Base-by-base conservation (phyloP, 768 basidiomycete species). In the Suillus placidus region DNA sequence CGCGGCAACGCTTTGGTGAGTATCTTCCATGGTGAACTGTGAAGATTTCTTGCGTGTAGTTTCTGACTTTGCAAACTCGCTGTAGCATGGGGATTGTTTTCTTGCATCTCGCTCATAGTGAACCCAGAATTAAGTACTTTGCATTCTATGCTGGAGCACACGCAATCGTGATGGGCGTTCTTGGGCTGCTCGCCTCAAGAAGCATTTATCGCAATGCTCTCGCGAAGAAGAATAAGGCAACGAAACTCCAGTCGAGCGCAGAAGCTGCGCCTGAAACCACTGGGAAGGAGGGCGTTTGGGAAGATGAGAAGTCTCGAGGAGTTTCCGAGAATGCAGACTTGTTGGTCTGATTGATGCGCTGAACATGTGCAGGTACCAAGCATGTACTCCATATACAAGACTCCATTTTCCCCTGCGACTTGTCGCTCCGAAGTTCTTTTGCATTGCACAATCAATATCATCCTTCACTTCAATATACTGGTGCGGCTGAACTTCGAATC, bases 71-170 rank as follows among this genome's bases (percentile, higher is more conserved):
- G 16, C 23, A 58, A 58, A 40, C 16, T 40, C 6, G 23, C 23
- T 30, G 26, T 38, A 58, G 57, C 57, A 40, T 30, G 57, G 38
- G 23, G 10, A 18, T 38, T 30, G 12, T 40, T 40, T 58, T 40
- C 57, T 26, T 58, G 37, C 9, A 58, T 38, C 57, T 58, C 8
- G 57, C 23, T 40, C 16, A 3, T 18, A 38, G 14, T 2, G 57
- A 40, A 26, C 57, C 26, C 10, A 23, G 23, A 37, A 58, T 58
- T 12, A 58, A 58, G 18, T 58, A 40, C 37, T 58, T 30, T 10
- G 37, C 57, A 38, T 58, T 58, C 57, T 58, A 58, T 58, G 57
- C 57, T 58, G 37, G 23, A 38, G 23, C 37, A 58, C 23, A 26
- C 23, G 23, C 8, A 26, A 58, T 58, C 16, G 23, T 40, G 14